These are phyloP conservation scores for Begonia masoniana DNA, from an alignment of 306 rosid species.

Conservation along the genomic window DNA sequence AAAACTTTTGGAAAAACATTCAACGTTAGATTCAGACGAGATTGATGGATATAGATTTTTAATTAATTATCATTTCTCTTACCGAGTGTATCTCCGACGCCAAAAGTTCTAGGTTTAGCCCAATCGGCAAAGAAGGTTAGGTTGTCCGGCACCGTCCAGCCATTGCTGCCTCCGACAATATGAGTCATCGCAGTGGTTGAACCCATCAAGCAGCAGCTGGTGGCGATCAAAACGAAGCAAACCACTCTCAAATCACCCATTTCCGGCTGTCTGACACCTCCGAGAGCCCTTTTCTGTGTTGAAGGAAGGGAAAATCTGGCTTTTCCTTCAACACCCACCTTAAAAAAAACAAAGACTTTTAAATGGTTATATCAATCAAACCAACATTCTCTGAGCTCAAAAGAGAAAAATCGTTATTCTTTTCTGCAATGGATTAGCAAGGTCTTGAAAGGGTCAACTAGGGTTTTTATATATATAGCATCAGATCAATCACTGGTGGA, in stretches of 20 bases:
- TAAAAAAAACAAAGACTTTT: not conserved
- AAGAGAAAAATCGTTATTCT: too few species aligned
- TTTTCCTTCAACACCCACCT: not conserved
- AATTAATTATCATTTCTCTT: not conserved
- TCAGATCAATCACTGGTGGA: too few species aligned
- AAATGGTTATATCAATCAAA: too few species aligned
- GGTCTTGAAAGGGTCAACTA: too few species aligned
- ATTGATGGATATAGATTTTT: too few species aligned
- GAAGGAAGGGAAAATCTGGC: not conserved
- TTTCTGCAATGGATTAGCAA: too few species aligned
- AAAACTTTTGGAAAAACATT: too few species aligned
- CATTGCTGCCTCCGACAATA: constrained; percentile 46
- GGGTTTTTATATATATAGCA: too few species aligned
- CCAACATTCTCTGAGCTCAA: too few species aligned
- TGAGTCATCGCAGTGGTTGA: constrained; percentile 30
- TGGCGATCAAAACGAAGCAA: not conserved
- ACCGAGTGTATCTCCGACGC: constrained; percentile 54
- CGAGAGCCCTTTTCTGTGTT: not conserved
- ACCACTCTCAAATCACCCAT: constrained; percentile 20
- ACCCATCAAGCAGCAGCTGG: constrained; percentile 18
- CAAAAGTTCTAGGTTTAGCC: constrained; percentile 40
- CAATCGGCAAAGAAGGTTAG: constrained; percentile 25
- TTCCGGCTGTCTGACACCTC: not conserved
- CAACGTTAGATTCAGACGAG: too few species aligned
- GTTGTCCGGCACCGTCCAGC: constrained; percentile 49